Evolutionary conservation across 2,329 filamentous ascomycete genomes (phyloP), one percentile per base, ranked within the genome.

Genomic region (Stagonosporopsis cucurbitacearum): DNA sequence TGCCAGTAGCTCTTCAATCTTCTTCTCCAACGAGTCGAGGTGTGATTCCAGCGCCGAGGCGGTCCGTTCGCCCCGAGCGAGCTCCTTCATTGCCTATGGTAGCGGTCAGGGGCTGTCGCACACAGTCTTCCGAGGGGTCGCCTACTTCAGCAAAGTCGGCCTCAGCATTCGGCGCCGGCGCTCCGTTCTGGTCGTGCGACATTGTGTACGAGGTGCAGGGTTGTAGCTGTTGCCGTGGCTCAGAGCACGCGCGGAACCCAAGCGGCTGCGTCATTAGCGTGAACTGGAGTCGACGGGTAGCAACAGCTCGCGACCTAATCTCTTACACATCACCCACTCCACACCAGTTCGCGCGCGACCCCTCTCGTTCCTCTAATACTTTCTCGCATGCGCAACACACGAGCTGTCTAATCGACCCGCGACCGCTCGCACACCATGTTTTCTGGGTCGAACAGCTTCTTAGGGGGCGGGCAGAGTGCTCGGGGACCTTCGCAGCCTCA

Each of bases 371-470:
- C 59, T 44, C 28, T 57, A 50, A 41, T 53, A 50, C 28, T 50
- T 50, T 22, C 53, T 43, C 60, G 61, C 59, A 70, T 71, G 67
- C 62, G 64, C 58, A 57, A 53, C 56, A 59, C 52, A 23, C 37
- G 37, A 51, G 35, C 52, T 47, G 50, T 49, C 46, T 50, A 57
- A 58, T 58, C 60, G 54, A 62, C 60, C 53, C 60, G 64, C 64
- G 66, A 62, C 25, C 56, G 40, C 58, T 59, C 60, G 61, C 58
- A 57, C 68, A 73, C 71, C 78, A 97, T 97, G 94, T 98, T 91
- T 80, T 95, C 92, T 65, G 91, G 89, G 75, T 90, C 91, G 65
- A 96, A 90, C 81, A 88, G 90, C 63, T 97, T 88, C 77, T 80
- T 96, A 70, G 92, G 92, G 77, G 89, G 88, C 79, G 85, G 84